These are phyloP conservation scores for Globisporangium paroecandrum DNA, from an alignment of 352 stramenopile genomes.

Conservation along the genomic window DNA sequence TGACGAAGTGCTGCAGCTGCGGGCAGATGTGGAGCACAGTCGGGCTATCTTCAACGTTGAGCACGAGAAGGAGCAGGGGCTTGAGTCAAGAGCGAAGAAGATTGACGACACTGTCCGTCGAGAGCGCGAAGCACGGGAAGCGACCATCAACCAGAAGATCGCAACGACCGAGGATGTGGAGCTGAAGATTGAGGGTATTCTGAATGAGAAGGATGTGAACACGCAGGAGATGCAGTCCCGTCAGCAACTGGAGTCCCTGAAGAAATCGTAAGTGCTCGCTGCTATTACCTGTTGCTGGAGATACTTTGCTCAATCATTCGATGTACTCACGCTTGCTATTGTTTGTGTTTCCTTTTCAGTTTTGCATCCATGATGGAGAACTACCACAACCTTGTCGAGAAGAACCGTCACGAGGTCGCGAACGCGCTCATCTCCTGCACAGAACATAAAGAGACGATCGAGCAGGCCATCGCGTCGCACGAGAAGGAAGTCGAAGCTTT, in stretches of 20 bases:
- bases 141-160: constrained; percentile 41
- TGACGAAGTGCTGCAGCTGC: constrained; percentile 53
- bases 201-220: constrained; percentile 51
- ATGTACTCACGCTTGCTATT: constrained; percentile 8
- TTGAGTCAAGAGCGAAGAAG: constrained; percentile 45
- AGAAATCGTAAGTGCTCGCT: constrained; percentile 46
- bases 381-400: constrained; percentile 52
- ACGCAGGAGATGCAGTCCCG: constrained; percentile 38
- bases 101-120: constrained; percentile 48
- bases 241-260: constrained; percentile 41
- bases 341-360: constrained; percentile 25
- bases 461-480: constrained; percentile 56
- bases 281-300: not conserved
- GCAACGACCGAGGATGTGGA: constrained; percentile 65
- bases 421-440: constrained; percentile 64
- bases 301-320: not conserved
- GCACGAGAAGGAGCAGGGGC: constrained; percentile 45
- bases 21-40: constrained; percentile 50
- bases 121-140: constrained; percentile 48
- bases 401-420: constrained; percentile 55
- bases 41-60: constrained; percentile 52
- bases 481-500: constrained; percentile 52
- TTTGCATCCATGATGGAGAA: constrained; percentile 43
- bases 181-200: constrained; percentile 62
- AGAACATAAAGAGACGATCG: constrained; percentile 60